phyloP scores from a whole-genome alignment of 2,329 filamentous ascomycete species.

The Diaporthe vaccinii region DNA sequence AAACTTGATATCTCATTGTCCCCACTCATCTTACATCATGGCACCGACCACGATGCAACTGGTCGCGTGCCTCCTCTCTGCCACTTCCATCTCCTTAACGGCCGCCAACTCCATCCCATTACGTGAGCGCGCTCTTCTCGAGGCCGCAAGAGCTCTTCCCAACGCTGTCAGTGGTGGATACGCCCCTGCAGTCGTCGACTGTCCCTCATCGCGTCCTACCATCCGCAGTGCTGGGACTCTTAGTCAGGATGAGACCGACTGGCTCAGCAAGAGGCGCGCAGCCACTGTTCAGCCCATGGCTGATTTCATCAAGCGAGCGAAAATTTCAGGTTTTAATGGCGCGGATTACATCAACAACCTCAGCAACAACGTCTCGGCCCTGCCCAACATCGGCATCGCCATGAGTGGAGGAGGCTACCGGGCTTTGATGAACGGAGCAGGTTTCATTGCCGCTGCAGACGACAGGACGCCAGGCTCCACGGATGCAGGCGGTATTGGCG shows the following conservation, averaged over 20 bases:
- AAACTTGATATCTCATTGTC: background rate
- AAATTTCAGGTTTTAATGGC: conserved; percentile 85
- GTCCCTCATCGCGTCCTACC: conserved; percentile 76
- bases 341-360: conserved; percentile 76
- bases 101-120: conserved; percentile 21
- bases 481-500: conserved; percentile 77
- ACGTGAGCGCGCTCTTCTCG: conserved; percentile 28
- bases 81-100: conserved; percentile 7
- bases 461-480: conserved; percentile 75
- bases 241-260: conserved; percentile 78
- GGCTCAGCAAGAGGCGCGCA: conserved; percentile 79
- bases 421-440: conserved; percentile 87
- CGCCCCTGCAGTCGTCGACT: conserved; percentile 75
- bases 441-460: conserved; percentile 84
- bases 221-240: conserved; percentile 75
- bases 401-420: conserved; percentile 88
- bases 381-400: conserved; percentile 78
- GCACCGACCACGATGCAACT: conserved; percentile 17
- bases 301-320: conserved; percentile 77
- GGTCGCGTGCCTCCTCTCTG: conserved; percentile 26
- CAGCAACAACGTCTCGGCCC: conserved; percentile 69
- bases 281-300: conserved; percentile 83
- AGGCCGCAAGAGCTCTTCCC: conserved; percentile 50
- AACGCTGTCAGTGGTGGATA: conserved; percentile 72
- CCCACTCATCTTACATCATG: conserved; percentile 28